These are phyloP conservation scores for Coprinopsis marcescibilis DNA, from an alignment of 768 basidiomycete species.

Conservation along the genomic window DNA sequence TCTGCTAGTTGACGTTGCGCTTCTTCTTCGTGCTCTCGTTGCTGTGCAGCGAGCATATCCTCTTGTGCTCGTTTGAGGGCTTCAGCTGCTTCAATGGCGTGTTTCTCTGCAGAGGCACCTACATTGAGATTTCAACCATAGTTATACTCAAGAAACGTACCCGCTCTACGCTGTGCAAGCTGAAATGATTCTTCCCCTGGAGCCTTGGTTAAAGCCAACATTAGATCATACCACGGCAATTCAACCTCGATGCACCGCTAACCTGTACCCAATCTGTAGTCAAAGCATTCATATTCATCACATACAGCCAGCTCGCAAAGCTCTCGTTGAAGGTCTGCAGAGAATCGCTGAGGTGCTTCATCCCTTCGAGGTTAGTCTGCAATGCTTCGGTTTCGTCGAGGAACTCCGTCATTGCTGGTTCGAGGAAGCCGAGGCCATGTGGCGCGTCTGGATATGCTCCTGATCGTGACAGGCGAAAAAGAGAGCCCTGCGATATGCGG, in stretches of 20 bases:
- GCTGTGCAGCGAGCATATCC: constrained; percentile 17
- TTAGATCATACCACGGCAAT: not conserved
- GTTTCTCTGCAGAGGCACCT: constrained; percentile 40
- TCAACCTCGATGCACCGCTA: constrained; percentile 13
- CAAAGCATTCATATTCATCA: constrained; percentile 91
- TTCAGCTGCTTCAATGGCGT: constrained; percentile 51
- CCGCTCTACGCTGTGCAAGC: constrained; percentile 55
- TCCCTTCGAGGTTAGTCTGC: constrained; percentile 65
- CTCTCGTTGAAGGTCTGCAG: constrained; percentile 87
- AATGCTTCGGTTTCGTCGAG: constrained; percentile 83
- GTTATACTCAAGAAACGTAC: constrained; percentile 27
- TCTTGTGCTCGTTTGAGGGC: constrained; percentile 38
- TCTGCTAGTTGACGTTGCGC: constrained; percentile 22
- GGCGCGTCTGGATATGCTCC: constrained; percentile 69
- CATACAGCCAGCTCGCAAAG: constrained; percentile 87
- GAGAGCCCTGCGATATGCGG: constrained; percentile 87
- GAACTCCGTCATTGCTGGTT: constrained; percentile 79
- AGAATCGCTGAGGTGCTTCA: constrained; percentile 67
- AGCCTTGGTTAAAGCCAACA: constrained; percentile 33
- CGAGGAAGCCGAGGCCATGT: constrained; percentile 79
- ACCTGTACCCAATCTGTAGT: constrained; percentile 94
- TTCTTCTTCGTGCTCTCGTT: constrained; percentile 18
- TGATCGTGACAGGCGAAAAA: constrained; percentile 80
- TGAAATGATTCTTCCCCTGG: constrained; percentile 56
- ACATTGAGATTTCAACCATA: not conserved